These are phyloP conservation scores for Podaxis sp. DNA, from an alignment of 768 basidiomycete genomes.

Conservation along the genomic window DNA sequence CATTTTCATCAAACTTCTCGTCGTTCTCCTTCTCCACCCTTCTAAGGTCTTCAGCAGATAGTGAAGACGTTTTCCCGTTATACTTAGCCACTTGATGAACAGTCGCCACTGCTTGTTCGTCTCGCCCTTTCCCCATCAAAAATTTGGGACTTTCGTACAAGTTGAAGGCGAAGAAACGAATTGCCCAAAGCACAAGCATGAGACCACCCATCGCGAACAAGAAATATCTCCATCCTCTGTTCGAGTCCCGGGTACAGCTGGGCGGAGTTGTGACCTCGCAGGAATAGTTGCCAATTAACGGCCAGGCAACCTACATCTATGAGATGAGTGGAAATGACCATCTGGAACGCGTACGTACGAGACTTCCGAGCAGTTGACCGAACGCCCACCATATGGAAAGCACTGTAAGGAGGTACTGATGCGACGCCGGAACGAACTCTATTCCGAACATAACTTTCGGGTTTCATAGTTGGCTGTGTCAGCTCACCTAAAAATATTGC, in stretches of 20 bases:
- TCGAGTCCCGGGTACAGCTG: constrained; percentile 43
- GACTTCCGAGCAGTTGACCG: constrained; percentile 60
- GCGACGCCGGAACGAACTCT: constrained; percentile 69
- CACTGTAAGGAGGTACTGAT: constrained; percentile 73
- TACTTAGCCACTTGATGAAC: constrained; percentile 57
- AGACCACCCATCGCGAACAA: constrained; percentile 68
- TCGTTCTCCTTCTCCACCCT: background rate
- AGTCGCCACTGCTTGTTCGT: constrained; percentile 58
- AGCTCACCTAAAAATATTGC: constrained; percentile 66
- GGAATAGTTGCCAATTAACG: constrained; percentile 62
- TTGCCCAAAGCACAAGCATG: constrained; percentile 56
- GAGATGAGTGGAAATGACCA: background rate
- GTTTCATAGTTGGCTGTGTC: background rate
- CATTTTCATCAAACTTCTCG: background rate
- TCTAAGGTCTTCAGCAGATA: constrained; percentile 49
- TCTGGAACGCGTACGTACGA: constrained; percentile 22
- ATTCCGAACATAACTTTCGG: background rate
- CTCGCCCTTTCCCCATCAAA: constrained; percentile 65
- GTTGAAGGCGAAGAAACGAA: constrained; percentile 51
- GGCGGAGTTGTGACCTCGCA: constrained; percentile 35
- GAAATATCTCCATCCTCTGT: constrained; percentile 77
- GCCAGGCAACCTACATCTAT: constrained; percentile 60
- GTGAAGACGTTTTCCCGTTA: constrained; percentile 45
- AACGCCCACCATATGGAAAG: constrained; percentile 81
- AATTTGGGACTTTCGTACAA: constrained; percentile 74